Percentiles rank a stretch among this genome's conserved stretches.
These are phyloP conservation scores for Ambrosiella cleistominuta DNA, from an alignment of 2,329 filamentous ascomycete genomes.

Conservation along the genomic window DNA sequence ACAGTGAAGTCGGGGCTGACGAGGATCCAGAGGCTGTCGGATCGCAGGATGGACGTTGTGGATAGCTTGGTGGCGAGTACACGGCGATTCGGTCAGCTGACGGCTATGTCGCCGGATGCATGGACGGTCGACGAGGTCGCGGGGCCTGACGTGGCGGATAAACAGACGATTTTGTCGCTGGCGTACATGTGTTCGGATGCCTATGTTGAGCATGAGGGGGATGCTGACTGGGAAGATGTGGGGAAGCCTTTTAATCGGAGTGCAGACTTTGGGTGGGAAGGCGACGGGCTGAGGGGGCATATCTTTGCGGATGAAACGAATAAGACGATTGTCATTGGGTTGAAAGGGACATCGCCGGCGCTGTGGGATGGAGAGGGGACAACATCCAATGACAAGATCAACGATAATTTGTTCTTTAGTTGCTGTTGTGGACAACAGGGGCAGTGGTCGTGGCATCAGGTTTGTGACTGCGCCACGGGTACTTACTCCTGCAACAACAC, in stretches of 20 bases:
- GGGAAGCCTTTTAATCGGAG: constrained; percentile 67
- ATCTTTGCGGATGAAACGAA: constrained; percentile 79
- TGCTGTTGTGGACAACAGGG: constrained; percentile 94
- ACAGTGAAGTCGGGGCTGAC: constrained; percentile 45
- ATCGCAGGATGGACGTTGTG: constrained; percentile 59
- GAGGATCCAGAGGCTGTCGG: constrained; percentile 63
- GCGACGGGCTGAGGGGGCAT: constrained; percentile 76
- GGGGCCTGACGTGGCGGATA: constrained; percentile 71
- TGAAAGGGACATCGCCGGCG: constrained; percentile 81
- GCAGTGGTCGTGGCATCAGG: constrained; percentile 74
- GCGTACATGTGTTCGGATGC: constrained; percentile 81
- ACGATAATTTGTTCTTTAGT: constrained; percentile 95
- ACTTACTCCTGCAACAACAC: constrained; percentile 87
- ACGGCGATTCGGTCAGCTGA: constrained; percentile 47
- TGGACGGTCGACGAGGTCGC: constrained; percentile 70
- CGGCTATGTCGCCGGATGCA: constrained; percentile 50
- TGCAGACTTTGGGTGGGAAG: constrained; percentile 81
- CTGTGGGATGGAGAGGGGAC: constrained; percentile 95
- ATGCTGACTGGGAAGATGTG: constrained; percentile 70
- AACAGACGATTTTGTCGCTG: constrained; percentile 64
- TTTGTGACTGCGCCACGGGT: constrained; percentile 78
- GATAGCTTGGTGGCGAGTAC: constrained; percentile 62
- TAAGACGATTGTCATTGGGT: constrained; percentile 70
- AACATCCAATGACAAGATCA: constrained; percentile 91
- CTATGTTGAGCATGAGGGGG: constrained; percentile 56